These are phyloP conservation scores for Venturia aucupariae DNA, from an alignment of 2,329 filamentous ascomycete species.

Conservation along the genomic window DNA sequence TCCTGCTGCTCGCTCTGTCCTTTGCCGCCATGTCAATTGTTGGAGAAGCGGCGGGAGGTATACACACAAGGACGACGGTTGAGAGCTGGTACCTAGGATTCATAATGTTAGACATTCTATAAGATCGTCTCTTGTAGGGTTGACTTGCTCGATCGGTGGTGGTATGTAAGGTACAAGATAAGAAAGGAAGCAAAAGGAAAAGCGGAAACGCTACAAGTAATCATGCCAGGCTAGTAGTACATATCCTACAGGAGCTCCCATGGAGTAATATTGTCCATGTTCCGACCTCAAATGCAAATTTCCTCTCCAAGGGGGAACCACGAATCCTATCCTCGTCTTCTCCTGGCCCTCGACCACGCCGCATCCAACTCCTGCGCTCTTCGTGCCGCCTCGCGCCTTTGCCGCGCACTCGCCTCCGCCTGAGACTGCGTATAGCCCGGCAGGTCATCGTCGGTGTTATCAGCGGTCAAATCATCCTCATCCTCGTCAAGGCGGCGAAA, in stretches of 20 bases:
- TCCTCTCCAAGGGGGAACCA: not conserved
- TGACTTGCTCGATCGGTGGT: not conserved
- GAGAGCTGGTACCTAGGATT: not conserved
- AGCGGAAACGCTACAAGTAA: not conserved
- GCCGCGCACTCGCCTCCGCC: constrained; percentile 33
- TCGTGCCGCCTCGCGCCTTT: constrained; percentile 32
- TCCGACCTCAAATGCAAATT: not conserved
- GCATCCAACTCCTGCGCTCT: constrained; percentile 37
- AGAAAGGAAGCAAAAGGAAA: not conserved
- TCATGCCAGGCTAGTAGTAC: not conserved
- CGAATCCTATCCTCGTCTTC: constrained; percentile 15
- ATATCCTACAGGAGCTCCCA: not conserved
- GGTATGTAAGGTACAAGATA: not conserved
- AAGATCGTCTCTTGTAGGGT: not conserved
- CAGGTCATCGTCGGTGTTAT: constrained; percentile 30
- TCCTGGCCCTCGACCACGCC: constrained; percentile 29
- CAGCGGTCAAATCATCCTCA: constrained; percentile 19
- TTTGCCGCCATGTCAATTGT: not conserved
- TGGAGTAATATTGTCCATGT: not conserved
- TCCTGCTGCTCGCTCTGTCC: not conserved
- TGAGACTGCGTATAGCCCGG: constrained; percentile 40
- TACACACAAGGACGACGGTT: not conserved
- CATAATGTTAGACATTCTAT: not conserved
- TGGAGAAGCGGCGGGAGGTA: not conserved
- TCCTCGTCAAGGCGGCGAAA: constrained; percentile 23